Conservation (phyloP, 1,139 yeast genomes). For the Suhomyces choctaworum region DNA sequence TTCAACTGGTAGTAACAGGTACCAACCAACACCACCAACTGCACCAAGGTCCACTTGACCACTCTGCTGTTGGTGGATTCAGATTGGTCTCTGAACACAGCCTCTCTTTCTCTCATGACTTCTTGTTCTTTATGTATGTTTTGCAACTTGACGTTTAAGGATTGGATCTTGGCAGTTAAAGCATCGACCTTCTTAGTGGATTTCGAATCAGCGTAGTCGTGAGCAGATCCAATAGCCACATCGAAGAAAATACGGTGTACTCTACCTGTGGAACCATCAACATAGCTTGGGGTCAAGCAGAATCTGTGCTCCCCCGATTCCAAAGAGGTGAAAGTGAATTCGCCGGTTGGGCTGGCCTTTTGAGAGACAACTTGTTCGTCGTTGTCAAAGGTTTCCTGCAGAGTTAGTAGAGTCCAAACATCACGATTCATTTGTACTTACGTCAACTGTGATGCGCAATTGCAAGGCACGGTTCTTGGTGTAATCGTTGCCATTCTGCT, state of each 20-base stretch:
- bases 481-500: conserved; percentile 35
- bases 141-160: conserved; percentile 43
- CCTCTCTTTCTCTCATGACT: conserved; percentile 49
- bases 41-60: conserved; percentile 48
- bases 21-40: conserved; percentile 47
- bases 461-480: conserved; percentile 33
- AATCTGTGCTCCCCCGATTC: conserved; percentile 52
- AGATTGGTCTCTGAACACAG: conserved; percentile 48
- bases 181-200: conserved; percentile 45
- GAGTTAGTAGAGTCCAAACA: conserved; percentile 5
- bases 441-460: conserved; percentile 44
- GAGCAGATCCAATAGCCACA: conserved; percentile 48
- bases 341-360: conserved; percentile 41
- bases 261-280: conserved; percentile 35
- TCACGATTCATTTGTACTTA: conserved; percentile 17
- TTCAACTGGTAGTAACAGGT: conserved; percentile 52
- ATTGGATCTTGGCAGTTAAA: conserved; percentile 41
- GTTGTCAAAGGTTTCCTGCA: conserved; percentile 48
- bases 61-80: conserved; percentile 50
- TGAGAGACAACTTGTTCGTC: conserved; percentile 46
- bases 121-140: conserved; percentile 50
- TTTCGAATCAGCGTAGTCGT: conserved; percentile 51
- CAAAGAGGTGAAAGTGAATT: conserved; percentile 33
- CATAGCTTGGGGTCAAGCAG: conserved; percentile 46
- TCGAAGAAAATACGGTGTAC: conserved; percentile 48